Conservation (phyloP, 129 eudicot species). For the Helianthus annuus region DNA sequence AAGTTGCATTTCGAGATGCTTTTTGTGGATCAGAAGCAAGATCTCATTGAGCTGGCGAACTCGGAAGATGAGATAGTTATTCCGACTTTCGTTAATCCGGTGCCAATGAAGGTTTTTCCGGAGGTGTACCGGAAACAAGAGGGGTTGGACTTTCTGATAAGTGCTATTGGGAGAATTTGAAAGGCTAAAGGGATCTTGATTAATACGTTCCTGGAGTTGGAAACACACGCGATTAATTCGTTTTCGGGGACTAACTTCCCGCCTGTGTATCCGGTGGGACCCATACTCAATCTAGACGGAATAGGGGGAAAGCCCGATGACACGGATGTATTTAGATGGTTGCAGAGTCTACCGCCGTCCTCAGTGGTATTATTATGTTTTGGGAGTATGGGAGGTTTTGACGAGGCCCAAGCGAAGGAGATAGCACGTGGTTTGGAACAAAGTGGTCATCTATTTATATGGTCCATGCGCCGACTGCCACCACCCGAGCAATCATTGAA, state of each 20-base stretch:
- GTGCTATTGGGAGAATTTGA: slow-evolving; percentile 3
- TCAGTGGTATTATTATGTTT: slow-evolving; percentile 59
- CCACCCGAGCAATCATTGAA: neutral
- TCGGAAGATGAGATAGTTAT: no score
- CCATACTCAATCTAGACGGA: slow-evolving; percentile 14
- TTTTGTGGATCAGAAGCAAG: neutral
- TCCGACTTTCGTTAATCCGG: no score
- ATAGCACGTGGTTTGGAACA: slow-evolving; percentile 42
- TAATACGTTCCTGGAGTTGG: slow-evolving; percentile 39
- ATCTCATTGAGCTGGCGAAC: neutral
- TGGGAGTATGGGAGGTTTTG: slow-evolving; percentile 48
- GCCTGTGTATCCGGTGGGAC: slow-evolving; percentile 30
- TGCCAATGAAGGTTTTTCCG: no score
- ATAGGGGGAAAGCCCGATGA: neutral
- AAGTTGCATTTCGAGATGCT: neutral
- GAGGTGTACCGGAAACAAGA: no score
- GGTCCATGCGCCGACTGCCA: slow-evolving; percentile 40
- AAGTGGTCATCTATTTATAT: slow-evolving; percentile 38
- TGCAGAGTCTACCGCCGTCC: slow-evolving; percentile 30
- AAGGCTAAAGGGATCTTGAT: slow-evolving; percentile 33
- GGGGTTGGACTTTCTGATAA: slow-evolving; percentile 8
- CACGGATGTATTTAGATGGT: slow-evolving; percentile 23
- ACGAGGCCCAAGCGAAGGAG: slow-evolving; percentile 44
- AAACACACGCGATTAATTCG: slow-evolving; percentile 21
- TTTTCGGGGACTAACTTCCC: no score